These are phyloP conservation scores for Aspergillus uvarum DNA, from an alignment of 2,329 filamentous ascomycete genomes.

Conservation along the genomic window DNA sequence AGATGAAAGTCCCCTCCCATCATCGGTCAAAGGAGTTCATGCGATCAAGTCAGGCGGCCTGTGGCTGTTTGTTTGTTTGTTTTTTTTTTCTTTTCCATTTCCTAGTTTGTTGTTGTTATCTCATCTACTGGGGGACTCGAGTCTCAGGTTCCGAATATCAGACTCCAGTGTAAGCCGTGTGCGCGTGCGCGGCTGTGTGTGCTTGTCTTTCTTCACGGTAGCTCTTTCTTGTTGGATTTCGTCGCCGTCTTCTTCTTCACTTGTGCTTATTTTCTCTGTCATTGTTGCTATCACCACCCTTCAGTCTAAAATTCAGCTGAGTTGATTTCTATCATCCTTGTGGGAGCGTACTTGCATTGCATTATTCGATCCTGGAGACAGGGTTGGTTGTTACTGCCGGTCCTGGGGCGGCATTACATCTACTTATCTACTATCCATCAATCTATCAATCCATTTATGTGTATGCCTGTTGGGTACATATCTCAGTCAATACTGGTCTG, in stretches of 20 bases:
- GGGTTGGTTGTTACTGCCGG: background rate
- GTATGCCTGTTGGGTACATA: background rate
- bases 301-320: background rate
- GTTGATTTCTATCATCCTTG: background rate
- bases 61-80: constrained; percentile 11
- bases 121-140: background rate
- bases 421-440: background rate
- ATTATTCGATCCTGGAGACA: background rate
- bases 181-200: constrained; percentile 1
- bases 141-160: background rate
- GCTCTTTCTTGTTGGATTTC: background rate
- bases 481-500: background rate
- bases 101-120: background rate
- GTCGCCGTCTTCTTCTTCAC: background rate
- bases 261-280: background rate
- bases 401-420: background rate
- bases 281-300: background rate
- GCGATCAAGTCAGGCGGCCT: constrained; percentile 11
- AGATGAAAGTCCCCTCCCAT: constrained; percentile 1
- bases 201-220: background rate
- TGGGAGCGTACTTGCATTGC: background rate
- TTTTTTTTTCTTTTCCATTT: background rate
- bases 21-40: constrained; percentile 21
- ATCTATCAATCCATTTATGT: background rate
- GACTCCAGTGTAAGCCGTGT: constrained; percentile 8